A percentile compares a stretch with the other conserved stretches of the same genome.
phyloP scores from a whole-genome alignment of 2,329 filamentous ascomycete genomes.

The Nigrospora osmanthi region DNA sequence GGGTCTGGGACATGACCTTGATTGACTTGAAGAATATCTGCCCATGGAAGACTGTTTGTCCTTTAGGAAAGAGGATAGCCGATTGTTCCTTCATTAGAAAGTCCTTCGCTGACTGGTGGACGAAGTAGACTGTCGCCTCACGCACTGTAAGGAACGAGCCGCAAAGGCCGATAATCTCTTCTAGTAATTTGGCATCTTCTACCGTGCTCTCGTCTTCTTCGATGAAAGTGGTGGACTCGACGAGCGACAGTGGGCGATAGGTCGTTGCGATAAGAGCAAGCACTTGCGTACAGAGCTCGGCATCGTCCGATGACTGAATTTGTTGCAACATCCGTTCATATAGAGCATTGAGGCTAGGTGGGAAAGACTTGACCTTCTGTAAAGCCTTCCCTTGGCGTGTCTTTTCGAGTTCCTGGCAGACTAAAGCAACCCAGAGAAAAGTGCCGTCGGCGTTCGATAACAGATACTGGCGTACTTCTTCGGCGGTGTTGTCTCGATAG shows the following conservation, averaged over 20 bases:
- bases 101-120: constrained; percentile 37
- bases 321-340: constrained; percentile 29
- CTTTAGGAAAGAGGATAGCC: constrained; percentile 19
- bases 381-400: neutral
- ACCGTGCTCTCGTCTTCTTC: constrained; percentile 2
- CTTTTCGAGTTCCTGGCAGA: too few species aligned
- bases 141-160: constrained; percentile 31
- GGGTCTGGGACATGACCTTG: constrained; percentile 14
- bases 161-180: constrained; percentile 17
- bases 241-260: constrained; percentile 6
- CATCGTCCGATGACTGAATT: constrained; percentile 18
- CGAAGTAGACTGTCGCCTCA: constrained; percentile 20
- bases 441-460: too few species aligned
- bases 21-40: constrained; percentile 26
- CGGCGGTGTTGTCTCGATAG: neutral
- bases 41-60: constrained; percentile 16
- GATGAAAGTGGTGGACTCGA: constrained; percentile 16
- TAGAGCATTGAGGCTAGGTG: constrained; percentile 23
- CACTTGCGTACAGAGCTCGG: constrained; percentile 4
- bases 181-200: neutral
- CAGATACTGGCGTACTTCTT: neutral
- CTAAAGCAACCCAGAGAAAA: too few species aligned
- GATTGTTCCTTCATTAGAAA: constrained; percentile 18
- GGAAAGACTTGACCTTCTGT: constrained; percentile 13
- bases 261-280: too few species aligned